phyloP scores from a whole-genome alignment of 176 grass and related monocot species.

The Oryza punctata region DNA sequence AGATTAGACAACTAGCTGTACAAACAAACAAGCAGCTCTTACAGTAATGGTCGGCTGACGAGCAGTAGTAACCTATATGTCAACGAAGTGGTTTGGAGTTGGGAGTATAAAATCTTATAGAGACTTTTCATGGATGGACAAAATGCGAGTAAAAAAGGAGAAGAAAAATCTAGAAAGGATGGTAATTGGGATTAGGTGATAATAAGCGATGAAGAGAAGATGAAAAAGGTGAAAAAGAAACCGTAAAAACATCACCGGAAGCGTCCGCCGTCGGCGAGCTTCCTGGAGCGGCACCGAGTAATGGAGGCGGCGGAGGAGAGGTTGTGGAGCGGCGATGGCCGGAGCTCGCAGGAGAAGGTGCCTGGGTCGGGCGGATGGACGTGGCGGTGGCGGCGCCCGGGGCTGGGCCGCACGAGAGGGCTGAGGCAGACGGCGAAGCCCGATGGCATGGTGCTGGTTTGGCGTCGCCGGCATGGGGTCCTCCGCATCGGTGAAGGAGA shows the following conservation, averaged over 20 bases:
- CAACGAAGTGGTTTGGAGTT: constrained; percentile 39
- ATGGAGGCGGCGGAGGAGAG: constrained; percentile 43
- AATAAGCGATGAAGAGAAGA: neutral
- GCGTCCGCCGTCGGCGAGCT: constrained; percentile 64
- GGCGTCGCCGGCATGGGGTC: constrained; percentile 39
- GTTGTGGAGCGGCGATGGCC: constrained; percentile 62
- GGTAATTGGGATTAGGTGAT: constrained; percentile 2
- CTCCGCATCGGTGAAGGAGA: constrained; percentile 67
- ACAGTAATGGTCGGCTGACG: constrained; percentile 40
- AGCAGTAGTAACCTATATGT: constrained; percentile 34
- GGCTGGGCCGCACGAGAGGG: constrained; percentile 80
- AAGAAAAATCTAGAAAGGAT: constrained; percentile 25
- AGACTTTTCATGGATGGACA: constrained; percentile 41
- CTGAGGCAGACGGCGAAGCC: constrained; percentile 84
- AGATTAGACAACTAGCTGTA: constrained; percentile 37
- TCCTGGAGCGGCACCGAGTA: constrained; percentile 64
- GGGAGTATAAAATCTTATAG: constrained; percentile 35
- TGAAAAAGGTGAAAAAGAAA: neutral
- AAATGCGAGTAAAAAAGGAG: constrained; percentile 17
- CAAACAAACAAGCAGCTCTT: constrained; percentile 34
- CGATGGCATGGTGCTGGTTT: constrained; percentile 36
- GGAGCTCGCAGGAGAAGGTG: constrained; percentile 60
- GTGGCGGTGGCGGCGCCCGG: constrained; percentile 44
- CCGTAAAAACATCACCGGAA: constrained; percentile 58
- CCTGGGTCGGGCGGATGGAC: constrained; percentile 43